Evolutionary conservation across 2,329 filamentous ascomycete species (phyloP).

Genomic region (Cladosporium sp.): DNA sequence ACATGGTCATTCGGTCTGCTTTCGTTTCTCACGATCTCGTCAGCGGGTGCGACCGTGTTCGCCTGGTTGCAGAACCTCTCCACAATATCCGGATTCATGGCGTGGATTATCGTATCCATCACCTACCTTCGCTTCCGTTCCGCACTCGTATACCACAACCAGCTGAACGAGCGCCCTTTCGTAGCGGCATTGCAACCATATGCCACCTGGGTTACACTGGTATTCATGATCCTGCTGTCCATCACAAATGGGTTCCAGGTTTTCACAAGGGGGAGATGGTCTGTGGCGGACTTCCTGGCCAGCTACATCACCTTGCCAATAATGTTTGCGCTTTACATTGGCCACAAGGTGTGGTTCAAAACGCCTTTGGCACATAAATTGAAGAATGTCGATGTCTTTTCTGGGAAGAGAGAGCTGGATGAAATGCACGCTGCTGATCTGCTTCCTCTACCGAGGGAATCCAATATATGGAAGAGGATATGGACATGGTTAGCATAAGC

Average conservation of each 20-base stretch:
- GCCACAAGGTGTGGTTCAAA: conserved; percentile 51
- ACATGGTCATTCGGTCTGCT: conserved; percentile 35
- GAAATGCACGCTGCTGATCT: conserved; percentile 18
- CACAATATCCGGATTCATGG: conserved; percentile 36
- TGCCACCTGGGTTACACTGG: conserved; percentile 47
- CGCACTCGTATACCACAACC: conserved; percentile 47
- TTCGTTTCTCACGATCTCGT: conserved; percentile 35
- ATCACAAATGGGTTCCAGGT: conserved; percentile 59
- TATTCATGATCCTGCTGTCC: conserved; percentile 46
- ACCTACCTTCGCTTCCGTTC: conserved; percentile 50
- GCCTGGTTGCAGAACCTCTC: conserved; percentile 37
- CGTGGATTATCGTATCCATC: conserved; percentile 39
- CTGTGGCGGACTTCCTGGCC: conserved; percentile 57
- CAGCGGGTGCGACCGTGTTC: conserved; percentile 34
- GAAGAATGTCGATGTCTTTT: conserved; percentile 42
- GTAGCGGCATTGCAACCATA: conserved; percentile 50
- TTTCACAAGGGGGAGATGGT: conserved; percentile 46
- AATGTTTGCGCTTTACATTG: conserved; percentile 53
- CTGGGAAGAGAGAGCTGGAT: conserved; percentile 45
- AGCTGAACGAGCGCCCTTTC: conserved; percentile 46
- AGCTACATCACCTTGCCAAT: conserved; percentile 58
- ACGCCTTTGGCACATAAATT: conserved; percentile 42
- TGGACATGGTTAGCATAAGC: too few species aligned
- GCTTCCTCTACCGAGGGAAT: too few species aligned
- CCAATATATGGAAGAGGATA: too few species aligned